phyloP scores from a whole-genome alignment of 257 asterid species.

The Cruciata laevipes region DNA sequence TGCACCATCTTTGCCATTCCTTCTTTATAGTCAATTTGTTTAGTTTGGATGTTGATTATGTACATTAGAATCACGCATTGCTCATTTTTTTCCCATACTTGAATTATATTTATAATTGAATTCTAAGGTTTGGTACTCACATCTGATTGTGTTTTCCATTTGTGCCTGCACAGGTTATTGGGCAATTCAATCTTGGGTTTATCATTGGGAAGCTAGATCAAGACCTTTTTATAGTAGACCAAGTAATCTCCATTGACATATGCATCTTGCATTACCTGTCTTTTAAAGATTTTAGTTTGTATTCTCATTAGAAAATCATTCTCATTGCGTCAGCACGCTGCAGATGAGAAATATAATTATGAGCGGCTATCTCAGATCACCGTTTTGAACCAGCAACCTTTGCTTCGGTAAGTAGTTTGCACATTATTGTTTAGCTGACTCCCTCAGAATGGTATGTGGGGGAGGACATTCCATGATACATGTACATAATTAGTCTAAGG shows the following conservation, averaged over 20 bases:
- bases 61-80: not conserved
- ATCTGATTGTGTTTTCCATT: not conserved
- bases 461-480: not conserved
- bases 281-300: not conserved
- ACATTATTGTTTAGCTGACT: not conserved
- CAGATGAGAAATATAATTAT: constrained; percentile 93
- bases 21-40: not conserved
- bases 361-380: constrained; percentile 81
- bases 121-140: not conserved
- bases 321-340: constrained; percentile 75
- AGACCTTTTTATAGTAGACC: constrained; percentile 96
- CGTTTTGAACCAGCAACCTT: constrained; percentile 89
- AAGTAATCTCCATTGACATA: constrained; percentile 40
- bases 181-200: constrained; percentile 96
- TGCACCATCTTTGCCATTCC: not conserved
- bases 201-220: constrained; percentile 76
- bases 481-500: not conserved
- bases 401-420: constrained; percentile 55
- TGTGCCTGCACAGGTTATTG: constrained; percentile 57
- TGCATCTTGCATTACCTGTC: not conserved
- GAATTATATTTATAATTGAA: not conserved
- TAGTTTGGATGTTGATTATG: not conserved
- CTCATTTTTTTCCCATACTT: not conserved
- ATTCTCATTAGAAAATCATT: not conserved
- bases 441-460: not conserved